Evolutionary conservation across 176 grass and related monocot species (phyloP), one percentile per base, ranked within the genome.

Genomic region (Carex kokanica): DNA sequence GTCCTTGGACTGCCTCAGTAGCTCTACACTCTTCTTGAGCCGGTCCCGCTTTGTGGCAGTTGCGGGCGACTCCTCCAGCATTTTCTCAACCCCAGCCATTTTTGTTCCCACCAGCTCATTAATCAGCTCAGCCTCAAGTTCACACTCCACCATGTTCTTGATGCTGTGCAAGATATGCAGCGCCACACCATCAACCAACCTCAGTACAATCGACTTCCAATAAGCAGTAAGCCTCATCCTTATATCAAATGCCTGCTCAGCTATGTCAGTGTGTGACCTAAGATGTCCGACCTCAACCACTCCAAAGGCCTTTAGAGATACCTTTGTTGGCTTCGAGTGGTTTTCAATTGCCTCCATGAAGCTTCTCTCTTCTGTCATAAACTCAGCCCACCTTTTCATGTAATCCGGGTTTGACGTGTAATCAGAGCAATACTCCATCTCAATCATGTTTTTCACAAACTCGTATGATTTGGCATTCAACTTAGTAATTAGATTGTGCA

Each of bases 321-420:
- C 4, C 8, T 17, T 31, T 1, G 31, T 31, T 5, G 29, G 2
- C 47, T 40, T 16, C 0, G 29, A 21, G 13, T 81, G 29, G 47
- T 53, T 51, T 59, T 83, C 52, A 17, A 86, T 81, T 13, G 38
- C 25, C 18, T 9, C 17, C 31, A 40, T 61, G 25, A 87, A 87
- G 0, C 1, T n/a, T 6, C 36, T 36, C 31, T 47, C 67, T 11
- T 40, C 47, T 6, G 60, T 14, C 86, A 84, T 84, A 2, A 84
- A 56, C 25, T 47, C 71, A 3, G 5, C n/a, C 58, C 80, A 84
- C 18, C 27, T 72, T n/a, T 84, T 84, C 31, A 84, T 84, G 86
- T 88, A 88, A 27, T 84, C 81, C 0, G 86, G 60, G 49, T 79
- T 88, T 2, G 47, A 80, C 1, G 86, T 88, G 49, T 72, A 84